Evolutionary conservation across 1,284 basidiomycete genomes (phyloP), one percentile per base, ranked within the genome.

Genomic region (Gymnopus androsaceus): DNA sequence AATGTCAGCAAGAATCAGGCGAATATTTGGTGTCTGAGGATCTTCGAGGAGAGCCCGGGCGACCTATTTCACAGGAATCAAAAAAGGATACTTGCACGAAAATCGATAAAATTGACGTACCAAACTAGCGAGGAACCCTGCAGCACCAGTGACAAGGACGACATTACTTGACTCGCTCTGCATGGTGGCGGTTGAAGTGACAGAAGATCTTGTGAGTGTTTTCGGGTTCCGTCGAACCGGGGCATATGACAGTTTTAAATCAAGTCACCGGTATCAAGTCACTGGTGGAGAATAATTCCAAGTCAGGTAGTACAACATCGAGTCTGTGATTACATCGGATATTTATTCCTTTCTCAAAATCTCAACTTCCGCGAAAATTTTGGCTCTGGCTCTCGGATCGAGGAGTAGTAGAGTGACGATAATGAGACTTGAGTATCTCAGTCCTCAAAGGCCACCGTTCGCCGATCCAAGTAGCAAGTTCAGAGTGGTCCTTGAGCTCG

Each of bases 401-500:
- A 15, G 38, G 19, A 40, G 14, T 17, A 6, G 19, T 40, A 17
- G 9, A 11, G 3, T 21, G 38, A 40, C 38, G 38, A 21, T 40
- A 21, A 40, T 36, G 23, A n/a, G n/a, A n/a, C 58, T 66, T 70
- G 58, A 80, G 57, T 49, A 77, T 61, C 3, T 81, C 77, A 2
- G 74, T 65, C 52, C 78, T 64, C 44, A 90, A 65, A 0, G 84
- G 81, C 75, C 81, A 85, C 4, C 78, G 76, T 45, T 67, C 74
- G 5, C 88, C 88, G 67, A 91, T 87, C 89, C 88, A 91, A 0
- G 84, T 78, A 54, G 77, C 78, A 2, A 81, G 71, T 59, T 84
- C 80, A 0, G 85, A 84, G 62, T 90, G 88, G 63, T 90, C 89
- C 55, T 61, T 75, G 61, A 76, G 72, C 1, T 75, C 54, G 60